These are phyloP conservation scores for Chrysopogon serrulatus DNA, from an alignment of 176 grass and related monocot species.

Conservation along the genomic window DNA sequence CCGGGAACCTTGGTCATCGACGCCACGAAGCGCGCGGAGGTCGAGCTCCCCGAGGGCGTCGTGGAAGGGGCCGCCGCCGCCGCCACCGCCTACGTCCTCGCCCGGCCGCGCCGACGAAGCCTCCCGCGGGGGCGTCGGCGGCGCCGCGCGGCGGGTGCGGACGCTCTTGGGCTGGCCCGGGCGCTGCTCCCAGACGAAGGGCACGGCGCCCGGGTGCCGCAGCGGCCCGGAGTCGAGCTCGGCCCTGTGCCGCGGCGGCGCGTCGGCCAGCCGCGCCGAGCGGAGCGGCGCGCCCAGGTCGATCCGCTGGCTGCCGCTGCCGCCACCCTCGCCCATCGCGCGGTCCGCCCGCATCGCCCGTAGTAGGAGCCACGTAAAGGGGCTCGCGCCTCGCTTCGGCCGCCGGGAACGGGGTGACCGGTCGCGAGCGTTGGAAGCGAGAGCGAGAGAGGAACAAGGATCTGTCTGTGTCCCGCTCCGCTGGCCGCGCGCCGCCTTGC, in stretches of 20 bases:
- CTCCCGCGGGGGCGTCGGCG: not conserved
- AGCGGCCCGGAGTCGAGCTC: constrained; percentile 72
- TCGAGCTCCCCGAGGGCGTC: constrained; percentile 13
- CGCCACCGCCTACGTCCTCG: not conserved
- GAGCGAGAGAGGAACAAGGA: constrained; percentile 3
- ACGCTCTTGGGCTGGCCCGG: constrained; percentile 83
- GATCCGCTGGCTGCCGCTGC: constrained; percentile 25
- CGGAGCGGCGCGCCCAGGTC: constrained; percentile 65
- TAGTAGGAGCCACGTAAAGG: not conserved
- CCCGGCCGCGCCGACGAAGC: constrained; percentile 8
- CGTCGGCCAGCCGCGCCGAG: constrained; percentile 14
- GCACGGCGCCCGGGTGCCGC: constrained; percentile 65
- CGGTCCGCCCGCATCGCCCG: constrained; percentile 25
- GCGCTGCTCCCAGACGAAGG: constrained; percentile 84
- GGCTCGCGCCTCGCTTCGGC: not conserved
- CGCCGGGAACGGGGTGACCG: constrained; percentile 18
- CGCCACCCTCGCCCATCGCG: constrained; percentile 29
- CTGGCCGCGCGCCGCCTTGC: not conserved
- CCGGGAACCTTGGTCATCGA: not conserved
- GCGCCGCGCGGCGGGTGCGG: constrained; percentile 17
- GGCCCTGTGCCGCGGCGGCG: constrained; percentile 41
- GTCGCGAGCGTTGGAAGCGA: not conserved
- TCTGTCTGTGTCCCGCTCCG: constrained; percentile 15
- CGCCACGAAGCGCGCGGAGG: not conserved
- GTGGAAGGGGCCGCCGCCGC: constrained; percentile 20